Evolutionary conservation across 371 early-diverging fungal species (phyloP), one percentile per base, ranked within the genome.

Genomic region (Actinomortierella wolfii): DNA sequence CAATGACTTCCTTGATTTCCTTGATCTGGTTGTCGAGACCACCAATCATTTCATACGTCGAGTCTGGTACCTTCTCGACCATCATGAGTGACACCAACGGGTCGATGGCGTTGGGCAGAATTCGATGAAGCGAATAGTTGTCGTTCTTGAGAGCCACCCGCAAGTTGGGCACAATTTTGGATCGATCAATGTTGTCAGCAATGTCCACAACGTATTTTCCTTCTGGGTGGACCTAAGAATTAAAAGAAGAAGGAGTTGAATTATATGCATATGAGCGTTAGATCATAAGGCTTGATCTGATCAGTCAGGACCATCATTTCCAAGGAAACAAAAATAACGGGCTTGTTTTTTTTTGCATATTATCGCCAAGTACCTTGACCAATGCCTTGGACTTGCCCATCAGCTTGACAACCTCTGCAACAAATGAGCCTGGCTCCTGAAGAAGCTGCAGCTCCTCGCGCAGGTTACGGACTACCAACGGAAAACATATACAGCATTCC

Each of bases 1-100:
- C 99, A 54, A 99, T 99, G 17, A 99, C 92, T 78, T 98, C 99
- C 83, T 98, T 98, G 73, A 99, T 97, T 79, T 99, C 99, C 78
- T 99, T 98, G 67, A 99, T 99, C 79, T 99, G 99, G 79, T 99
- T 94, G 80, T 99, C 98, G 58, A 99, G 91, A 45, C 99, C 99
- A 77, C 99, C 99, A 59, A 99, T 94, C 92, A 97, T 98, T 59
- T 98, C 99, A 76, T 99, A 99, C 34, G 99, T 98, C 46, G 97
- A 96, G 79, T 99, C 99, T 9, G 99, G 99, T 29, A 97, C 98
- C 81, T 99, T 99, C 77, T 99, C 99, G 6, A 99, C 97, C 93
- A 98, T 99, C 99, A 99, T 99, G 74, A 99, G 88, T 17, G 94
- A 93, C 28, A 97, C 96, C 25, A 96, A 83, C 18, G 98, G 97